Evolutionary conservation across 2,329 filamentous ascomycete species (phyloP).

Genomic region (Hypoxylon sp.): DNA sequence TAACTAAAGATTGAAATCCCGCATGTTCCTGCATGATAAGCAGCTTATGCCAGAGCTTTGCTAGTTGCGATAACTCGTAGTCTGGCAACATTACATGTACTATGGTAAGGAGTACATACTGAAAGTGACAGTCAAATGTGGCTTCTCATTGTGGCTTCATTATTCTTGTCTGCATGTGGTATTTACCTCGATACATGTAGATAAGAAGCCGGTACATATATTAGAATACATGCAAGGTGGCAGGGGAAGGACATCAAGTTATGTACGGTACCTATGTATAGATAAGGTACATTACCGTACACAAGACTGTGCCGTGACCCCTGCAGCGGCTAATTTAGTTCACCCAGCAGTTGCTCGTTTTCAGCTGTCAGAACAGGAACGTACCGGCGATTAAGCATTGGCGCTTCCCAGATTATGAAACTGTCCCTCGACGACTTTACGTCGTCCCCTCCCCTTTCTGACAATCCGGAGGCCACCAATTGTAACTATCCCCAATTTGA

Average conservation of each 20-base stretch:
- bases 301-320: slow-evolving; percentile 1
- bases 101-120: neutral
- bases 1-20: slow-evolving; percentile 3
- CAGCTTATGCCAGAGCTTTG: neutral
- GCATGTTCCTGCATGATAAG: slow-evolving; percentile 24
- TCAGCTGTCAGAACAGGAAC: slow-evolving; percentile 32
- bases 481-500: slow-evolving; percentile 7
- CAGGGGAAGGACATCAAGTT: too few relatives aligned
- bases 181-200: neutral
- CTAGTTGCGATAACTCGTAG: neutral
- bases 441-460: slow-evolving; percentile 30
- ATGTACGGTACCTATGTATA: neutral
- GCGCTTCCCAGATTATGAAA: slow-evolving; percentile 40
- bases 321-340: slow-evolving; percentile 22
- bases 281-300: slow-evolving; percentile 4
- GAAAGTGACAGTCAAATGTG: neutral
- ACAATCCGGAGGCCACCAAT: slow-evolving; percentile 29
- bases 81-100: neutral
- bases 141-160: slow-evolving; percentile 14
- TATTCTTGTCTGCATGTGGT: neutral
- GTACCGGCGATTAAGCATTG: slow-evolving; percentile 27
- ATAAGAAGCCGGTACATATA: too few relatives aligned
- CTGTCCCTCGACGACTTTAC: slow-evolving; percentile 34
- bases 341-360: slow-evolving; percentile 12
- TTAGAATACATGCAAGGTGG: too few relatives aligned